Percentiles rank a stretch among this genome's conserved stretches.
Conservation (phyloP, 306 rosid species). For the Trichosanthes truncata region DNA sequence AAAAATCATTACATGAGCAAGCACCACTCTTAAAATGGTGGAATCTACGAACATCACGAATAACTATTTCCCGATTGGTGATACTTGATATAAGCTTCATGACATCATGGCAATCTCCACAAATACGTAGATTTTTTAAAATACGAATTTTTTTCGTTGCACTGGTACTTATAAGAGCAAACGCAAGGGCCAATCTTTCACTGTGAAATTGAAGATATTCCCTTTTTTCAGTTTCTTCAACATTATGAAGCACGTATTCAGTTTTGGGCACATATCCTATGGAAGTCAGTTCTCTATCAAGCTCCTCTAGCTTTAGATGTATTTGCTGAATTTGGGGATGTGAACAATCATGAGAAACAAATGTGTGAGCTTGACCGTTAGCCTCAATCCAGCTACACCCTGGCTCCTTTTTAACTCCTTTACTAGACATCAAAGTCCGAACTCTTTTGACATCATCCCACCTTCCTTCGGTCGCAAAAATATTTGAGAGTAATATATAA, state of each 20-base stretch:
- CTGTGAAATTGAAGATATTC: slow-evolving; percentile 25
- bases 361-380: slow-evolving; percentile 23
- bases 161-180: slow-evolving; percentile 14
- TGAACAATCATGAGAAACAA: slow-evolving; percentile 27
- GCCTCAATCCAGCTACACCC: slow-evolving; percentile 38
- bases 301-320: slow-evolving; percentile 22
- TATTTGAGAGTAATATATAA: slow-evolving; percentile 32
- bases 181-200: slow-evolving; percentile 30
- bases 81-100: slow-evolving; percentile 22
- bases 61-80: slow-evolving; percentile 19
- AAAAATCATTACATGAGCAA: slow-evolving; percentile 22
- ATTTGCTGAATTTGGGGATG: slow-evolving; percentile 26
- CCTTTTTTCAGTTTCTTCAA: slow-evolving; percentile 16
- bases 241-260: slow-evolving; percentile 19
- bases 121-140: slow-evolving; percentile 26
- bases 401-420: slow-evolving; percentile 32
- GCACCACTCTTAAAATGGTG: slow-evolving; percentile 27
- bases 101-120: slow-evolving; percentile 24
- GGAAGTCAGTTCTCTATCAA: slow-evolving; percentile 8
- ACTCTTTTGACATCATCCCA: slow-evolving; percentile 28
- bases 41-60: slow-evolving; percentile 21
- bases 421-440: slow-evolving; percentile 26
- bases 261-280: slow-evolving; percentile 19
- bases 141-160: slow-evolving; percentile 14
- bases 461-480: slow-evolving; percentile 23